Percentiles rank a stretch among this genome's conserved stretches.
These are phyloP conservation scores for Penicillium silybi DNA, from an alignment of 495 filamentous ascomycete genomes.

Conservation along the genomic window DNA sequence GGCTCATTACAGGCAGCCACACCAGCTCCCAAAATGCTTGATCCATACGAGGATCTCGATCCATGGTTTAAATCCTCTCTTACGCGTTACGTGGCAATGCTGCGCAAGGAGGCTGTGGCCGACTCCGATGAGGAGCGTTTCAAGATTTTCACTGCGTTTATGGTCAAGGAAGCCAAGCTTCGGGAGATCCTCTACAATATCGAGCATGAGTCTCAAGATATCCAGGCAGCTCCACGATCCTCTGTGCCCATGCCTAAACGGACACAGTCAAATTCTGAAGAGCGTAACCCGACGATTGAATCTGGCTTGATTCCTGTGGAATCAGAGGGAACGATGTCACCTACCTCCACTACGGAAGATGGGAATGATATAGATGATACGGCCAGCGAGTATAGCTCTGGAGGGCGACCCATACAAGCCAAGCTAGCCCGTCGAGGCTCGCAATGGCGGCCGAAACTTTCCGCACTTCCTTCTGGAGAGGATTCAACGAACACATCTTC, in stretches of 20 bases:
- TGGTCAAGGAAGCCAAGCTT: conserved; percentile 48
- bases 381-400: conserved; percentile 43
- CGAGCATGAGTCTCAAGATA: conserved; percentile 30
- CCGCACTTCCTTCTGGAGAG: conserved; percentile 4
- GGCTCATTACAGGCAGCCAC: not conserved
- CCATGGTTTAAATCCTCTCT: conserved; percentile 52
- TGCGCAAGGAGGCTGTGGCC: conserved; percentile 50
- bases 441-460: conserved; percentile 13
- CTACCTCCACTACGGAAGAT: conserved; percentile 16
- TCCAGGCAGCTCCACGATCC: conserved; percentile 6
- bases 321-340: conserved; percentile 18
- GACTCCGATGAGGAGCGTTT: conserved; percentile 48
- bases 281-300: conserved; percentile 20
- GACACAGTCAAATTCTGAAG: conserved; percentile 8
- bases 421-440: conserved; percentile 11
- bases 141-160: conserved; percentile 50
- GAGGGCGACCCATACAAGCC: conserved; percentile 43
- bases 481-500: conserved; percentile 7
- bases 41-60: conserved; percentile 49
- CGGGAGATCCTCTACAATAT: conserved; percentile 51
- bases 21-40: conserved; percentile 16
- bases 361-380: conserved; percentile 20
- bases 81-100: conserved; percentile 48
- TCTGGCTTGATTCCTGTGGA: conserved; percentile 38
- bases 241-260: conserved; percentile 6